phyloP scores from a whole-genome alignment of 106 monocot species.

The Apostasia shenzhenica region DNA sequence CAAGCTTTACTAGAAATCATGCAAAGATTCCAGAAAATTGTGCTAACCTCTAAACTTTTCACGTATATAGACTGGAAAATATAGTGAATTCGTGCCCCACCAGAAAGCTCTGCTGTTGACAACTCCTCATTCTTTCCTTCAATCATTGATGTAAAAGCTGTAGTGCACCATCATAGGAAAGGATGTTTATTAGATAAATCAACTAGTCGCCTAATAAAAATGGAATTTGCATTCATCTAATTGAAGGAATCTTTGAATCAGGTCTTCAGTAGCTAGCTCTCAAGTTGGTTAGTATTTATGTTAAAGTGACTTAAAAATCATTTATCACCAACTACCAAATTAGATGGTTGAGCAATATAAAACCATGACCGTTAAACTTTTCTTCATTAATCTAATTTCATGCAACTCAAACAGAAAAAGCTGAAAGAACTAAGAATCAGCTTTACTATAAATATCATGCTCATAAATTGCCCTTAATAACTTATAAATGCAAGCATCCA shows the following conservation, averaged over 20 bases:
- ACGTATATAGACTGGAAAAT: conserved; percentile 99
- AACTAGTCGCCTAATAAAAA: background rate
- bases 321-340: background rate
- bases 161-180: conserved; percentile 5
- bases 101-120: conserved; percentile 82
- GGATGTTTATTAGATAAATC: background rate
- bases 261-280: no score
- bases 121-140: conserved; percentile 98
- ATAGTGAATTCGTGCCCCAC: conserved; percentile 97
- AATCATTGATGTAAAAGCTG: conserved; percentile 91
- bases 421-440: no score
- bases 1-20: background rate
- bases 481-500: no score
- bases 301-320: background rate
- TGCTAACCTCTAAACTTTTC: conserved; percentile 85
- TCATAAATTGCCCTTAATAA: no score
- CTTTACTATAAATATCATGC: no score
- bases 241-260: background rate
- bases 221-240: background rate
- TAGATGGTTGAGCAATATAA: background rate
- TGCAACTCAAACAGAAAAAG: no score
- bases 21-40: background rate
- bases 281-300: no score
- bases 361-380: no score
- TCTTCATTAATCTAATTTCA: no score